Conservation (phyloP, 352 stramenopile species). For the Phytophthora capsici region DNA sequence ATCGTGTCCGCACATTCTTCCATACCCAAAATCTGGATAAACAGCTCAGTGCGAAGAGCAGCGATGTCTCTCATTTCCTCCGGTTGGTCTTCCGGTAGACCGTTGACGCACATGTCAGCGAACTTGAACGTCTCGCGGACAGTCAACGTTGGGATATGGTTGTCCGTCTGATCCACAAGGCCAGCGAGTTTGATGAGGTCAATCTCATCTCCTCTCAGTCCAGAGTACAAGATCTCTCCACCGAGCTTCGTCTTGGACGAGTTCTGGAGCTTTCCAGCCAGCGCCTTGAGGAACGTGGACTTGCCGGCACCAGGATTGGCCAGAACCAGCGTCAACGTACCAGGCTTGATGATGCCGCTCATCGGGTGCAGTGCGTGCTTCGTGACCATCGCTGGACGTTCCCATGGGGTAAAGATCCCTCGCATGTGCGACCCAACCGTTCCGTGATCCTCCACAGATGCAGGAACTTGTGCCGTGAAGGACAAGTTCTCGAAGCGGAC, state of each 20-base stretch:
- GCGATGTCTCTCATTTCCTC: conserved; percentile 77
- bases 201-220: conserved; percentile 56
- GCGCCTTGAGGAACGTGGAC: conserved; percentile 79
- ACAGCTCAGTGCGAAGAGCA: conserved; percentile 64
- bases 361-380: conserved; percentile 72
- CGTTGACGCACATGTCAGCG: conserved; percentile 46
- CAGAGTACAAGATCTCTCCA: conserved; percentile 68
- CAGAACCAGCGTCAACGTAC: conserved; percentile 64
- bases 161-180: conserved; percentile 56
- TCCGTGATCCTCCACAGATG: conserved; percentile 42
- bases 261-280: conserved; percentile 64
- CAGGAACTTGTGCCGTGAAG: conserved; percentile 64
- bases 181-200: conserved; percentile 70
- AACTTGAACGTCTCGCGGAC: conserved; percentile 42
- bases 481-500: conserved; percentile 82
- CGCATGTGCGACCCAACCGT: conserved; percentile 68
- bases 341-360: conserved; percentile 87
- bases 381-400: conserved; percentile 45
- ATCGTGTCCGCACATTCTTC: conserved; percentile 90
- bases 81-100: conserved; percentile 51
- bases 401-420: conserved; percentile 61
- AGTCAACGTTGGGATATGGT: conserved; percentile 34
- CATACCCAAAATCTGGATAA: conserved; percentile 83
- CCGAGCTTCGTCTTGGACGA: conserved; percentile 50
- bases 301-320: conserved; percentile 80